Base-by-base conservation (phyloP, 2,329 filamentous ascomycete species). In the Botrytis hyacinthi region DNA sequence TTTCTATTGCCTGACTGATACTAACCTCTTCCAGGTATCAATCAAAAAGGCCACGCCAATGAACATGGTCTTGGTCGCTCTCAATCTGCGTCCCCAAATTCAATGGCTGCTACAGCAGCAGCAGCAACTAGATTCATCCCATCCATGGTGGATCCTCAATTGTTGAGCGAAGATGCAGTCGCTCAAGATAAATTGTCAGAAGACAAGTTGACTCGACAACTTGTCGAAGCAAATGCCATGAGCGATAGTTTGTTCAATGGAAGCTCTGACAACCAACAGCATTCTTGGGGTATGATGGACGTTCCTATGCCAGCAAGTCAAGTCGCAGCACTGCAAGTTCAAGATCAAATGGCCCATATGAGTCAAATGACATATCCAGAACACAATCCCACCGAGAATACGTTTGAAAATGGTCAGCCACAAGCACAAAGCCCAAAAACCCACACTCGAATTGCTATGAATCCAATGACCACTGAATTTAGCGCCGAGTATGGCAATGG, bases 71-170 rank as follows among this genome's bases (percentile, higher is more conserved):
- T 65, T 9, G 48, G 40, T 22, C 35, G 44, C 9, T 80, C 80
- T 35, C 77, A 79, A 14, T 78, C 78, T 1, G 69, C 74, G 1
- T 79, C 80, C 16, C 78, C 78, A 26, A 79, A 76, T 59, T 72
- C 76, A 59, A 79, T 80, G 76, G 76, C 78, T 60, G 79, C 79
- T 14, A 78, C 76, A 37, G 80, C 78, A 46, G 78, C 79, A 22
- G 77, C 77, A 35, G 76, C 78, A 26, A 76, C 77, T 44, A 76
- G 77, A 18, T 82, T 81, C 48, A 75, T 77, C 16, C 78, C 79
- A 46, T 76, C 76, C 2, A 81, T 81, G 80, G 79, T 81, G 37
- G 80, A 81, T 71, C 80, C 80, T 37, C 79, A 80, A 71, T 73
- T 81, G 10, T 75, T 81, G 35, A 77, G 74, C n/a, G 76, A 80